A percentile compares a stretch with the other conserved stretches of the same genome.
These are phyloP conservation scores for Chaetomium fimeti DNA, from an alignment of 495 filamentous ascomycete species.

Conservation along the genomic window DNA sequence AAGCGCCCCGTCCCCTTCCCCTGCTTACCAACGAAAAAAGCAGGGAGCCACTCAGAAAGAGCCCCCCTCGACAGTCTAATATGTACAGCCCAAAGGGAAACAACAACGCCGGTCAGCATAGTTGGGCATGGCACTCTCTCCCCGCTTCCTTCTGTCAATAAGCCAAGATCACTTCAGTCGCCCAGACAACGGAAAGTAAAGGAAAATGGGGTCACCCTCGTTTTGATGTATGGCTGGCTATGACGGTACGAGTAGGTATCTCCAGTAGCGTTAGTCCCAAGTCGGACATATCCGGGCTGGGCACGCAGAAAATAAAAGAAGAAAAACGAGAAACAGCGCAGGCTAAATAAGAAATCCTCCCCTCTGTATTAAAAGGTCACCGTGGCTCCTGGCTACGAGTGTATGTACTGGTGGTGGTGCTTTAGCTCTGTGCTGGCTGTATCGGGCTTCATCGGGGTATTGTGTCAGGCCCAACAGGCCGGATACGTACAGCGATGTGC, in stretches of 20 bases:
- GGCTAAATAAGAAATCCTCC: constrained; percentile 2
- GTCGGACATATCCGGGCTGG: neutral
- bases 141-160: constrained; percentile 2
- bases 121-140: constrained; percentile 1
- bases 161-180: constrained; percentile 5
- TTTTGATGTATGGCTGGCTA: neutral
- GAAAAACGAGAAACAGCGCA: neutral
- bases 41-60: neutral
- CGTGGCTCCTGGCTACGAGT: constrained; percentile 8
- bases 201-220: neutral
- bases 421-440: neutral
- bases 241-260: constrained; percentile 5
- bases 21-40: constrained; percentile 1
- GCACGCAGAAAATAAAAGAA: constrained; percentile 6
- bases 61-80: neutral
- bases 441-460: neutral
- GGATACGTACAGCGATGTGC: neutral
- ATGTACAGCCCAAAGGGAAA: constrained; percentile 1
- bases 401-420: neutral
- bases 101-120: neutral
- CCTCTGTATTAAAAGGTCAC: constrained; percentile 6
- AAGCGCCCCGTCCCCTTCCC: neutral
- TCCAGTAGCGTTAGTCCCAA: constrained; percentile 3
- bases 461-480: neutral
- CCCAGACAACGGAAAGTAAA: neutral